A percentile compares a stretch with the other conserved stretches of the same genome.
Evolutionary conservation across 2,329 filamentous ascomycete genomes (phyloP).

Genomic region (Fusarium sarcochroum): DNA sequence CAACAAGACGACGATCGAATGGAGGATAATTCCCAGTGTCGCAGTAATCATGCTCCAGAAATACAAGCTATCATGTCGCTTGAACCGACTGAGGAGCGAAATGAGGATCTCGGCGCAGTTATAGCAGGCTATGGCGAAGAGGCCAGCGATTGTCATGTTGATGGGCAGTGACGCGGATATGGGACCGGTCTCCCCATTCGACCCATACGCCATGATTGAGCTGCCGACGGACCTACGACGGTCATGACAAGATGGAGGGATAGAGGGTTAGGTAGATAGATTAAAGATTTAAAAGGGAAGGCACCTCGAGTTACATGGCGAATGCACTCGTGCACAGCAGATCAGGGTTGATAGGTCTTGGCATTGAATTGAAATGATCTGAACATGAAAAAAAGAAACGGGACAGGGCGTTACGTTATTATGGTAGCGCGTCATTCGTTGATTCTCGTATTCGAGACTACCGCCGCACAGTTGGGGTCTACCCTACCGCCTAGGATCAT

Average conservation of each 20-base stretch:
- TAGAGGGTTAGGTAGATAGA: background rate
- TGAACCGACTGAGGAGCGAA: constrained; percentile 35
- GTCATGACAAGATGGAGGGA: constrained; percentile 15
- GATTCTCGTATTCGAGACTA: background rate
- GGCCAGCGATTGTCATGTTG: constrained; percentile 38
- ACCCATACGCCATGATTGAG: constrained; percentile 28
- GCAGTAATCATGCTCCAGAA: constrained; percentile 39
- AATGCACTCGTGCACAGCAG: background rate
- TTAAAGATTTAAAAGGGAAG: background rate
- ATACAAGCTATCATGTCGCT: constrained; percentile 34
- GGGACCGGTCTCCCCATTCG: constrained; percentile 30
- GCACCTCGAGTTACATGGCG: background rate
- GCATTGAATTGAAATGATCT: background rate
- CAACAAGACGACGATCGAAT: constrained; percentile 35
- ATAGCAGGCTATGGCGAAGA: constrained; percentile 38
- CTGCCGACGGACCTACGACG: constrained; percentile 21
- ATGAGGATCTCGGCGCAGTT: constrained; percentile 41
- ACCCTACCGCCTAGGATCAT: background rate
- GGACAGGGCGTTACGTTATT: background rate
- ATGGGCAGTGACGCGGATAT: constrained; percentile 29
- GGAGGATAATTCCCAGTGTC: constrained; percentile 28
- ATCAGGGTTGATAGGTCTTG: background rate
- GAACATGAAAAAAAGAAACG: background rate
- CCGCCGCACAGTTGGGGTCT: background rate
- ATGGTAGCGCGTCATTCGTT: background rate